Evolutionary conservation across 192 early-diverging fungal species (phyloP).

Genomic region (Coemansia sp.): DNA sequence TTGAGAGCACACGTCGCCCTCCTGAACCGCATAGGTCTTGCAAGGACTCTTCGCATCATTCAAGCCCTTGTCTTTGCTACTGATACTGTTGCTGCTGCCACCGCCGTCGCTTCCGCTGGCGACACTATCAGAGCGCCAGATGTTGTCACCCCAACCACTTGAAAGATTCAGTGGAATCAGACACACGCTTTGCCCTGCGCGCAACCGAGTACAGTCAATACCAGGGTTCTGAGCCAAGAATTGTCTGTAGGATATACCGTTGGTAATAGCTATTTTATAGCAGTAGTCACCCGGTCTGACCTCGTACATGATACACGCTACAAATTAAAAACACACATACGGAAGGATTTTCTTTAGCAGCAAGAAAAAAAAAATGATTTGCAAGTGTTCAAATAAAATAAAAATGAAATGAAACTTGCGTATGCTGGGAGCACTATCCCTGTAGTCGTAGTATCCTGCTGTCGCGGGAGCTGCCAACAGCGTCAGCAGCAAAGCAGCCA

Average conservation of each 20-base stretch:
- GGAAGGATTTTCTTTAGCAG: no score
- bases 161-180: constrained; percentile 21
- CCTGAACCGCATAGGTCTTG: constrained; percentile 27
- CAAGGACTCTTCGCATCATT: constrained; percentile 7
- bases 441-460: neutral
- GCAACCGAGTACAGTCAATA: constrained; percentile 30
- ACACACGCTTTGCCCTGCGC: constrained; percentile 36
- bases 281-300: constrained; percentile 48
- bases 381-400: no score
- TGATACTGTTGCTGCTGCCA: no score
- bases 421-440: neutral
- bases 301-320: constrained; percentile 50
- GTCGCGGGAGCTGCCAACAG: neutral
- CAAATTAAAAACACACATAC: no score
- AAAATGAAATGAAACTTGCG: no score
- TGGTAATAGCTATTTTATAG: constrained; percentile 44
- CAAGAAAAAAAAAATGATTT: neutral
- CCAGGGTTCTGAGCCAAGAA: constrained; percentile 48
- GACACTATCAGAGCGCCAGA: no score
- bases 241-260: constrained; percentile 41
- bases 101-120: no score
- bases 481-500: neutral
- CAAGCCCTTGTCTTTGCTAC: neutral
- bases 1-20: constrained; percentile 40
- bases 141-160: constrained; percentile 3